Evolutionary conservation across 106 monocot genomes (phyloP).

Genomic region (Amphibolis antarctica): DNA sequence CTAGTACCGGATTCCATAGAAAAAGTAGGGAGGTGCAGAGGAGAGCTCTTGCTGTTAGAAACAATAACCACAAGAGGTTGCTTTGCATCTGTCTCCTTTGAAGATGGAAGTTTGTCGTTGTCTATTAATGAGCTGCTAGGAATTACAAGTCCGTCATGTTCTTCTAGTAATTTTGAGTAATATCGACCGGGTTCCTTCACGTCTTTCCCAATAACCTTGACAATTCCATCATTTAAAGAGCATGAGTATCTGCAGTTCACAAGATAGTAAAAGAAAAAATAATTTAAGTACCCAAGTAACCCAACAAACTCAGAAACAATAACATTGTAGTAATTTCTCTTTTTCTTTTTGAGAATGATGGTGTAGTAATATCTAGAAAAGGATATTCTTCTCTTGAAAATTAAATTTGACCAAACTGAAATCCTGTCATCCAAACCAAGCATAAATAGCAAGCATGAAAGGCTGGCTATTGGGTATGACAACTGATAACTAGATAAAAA

Average conservation of each 20-base stretch:
- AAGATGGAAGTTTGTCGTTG: conserved; percentile 35
- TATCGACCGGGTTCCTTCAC: conserved; percentile 57
- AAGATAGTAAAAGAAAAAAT: conserved; percentile 3
- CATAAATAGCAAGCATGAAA: no score
- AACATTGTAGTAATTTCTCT: no score
- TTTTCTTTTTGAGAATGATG: no score
- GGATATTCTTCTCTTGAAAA: no score
- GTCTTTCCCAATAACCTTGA: conserved; percentile 28
- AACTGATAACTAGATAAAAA: no score
- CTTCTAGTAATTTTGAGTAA: conserved; percentile 65
- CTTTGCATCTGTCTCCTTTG: conserved; percentile 51
- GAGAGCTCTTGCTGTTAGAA: conserved; percentile 14
- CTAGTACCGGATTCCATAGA: conserved; percentile 11
- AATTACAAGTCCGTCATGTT: conserved; percentile 64
- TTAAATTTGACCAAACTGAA: no score
- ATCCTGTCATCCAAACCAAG: no score
- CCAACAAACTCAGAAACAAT: not conserved
- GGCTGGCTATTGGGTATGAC: no score
- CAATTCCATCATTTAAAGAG: conserved; percentile 38
- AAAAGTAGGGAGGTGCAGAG: conserved; percentile 29
- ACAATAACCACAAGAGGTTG: conserved; percentile 63
- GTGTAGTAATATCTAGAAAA: no score
- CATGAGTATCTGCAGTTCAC: conserved; percentile 46
- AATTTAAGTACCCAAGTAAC: not conserved
- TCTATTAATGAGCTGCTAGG: conserved; percentile 30